phyloP scores from a whole-genome alignment of 305 asterid genomes.

The Salvia sclarea region DNA sequence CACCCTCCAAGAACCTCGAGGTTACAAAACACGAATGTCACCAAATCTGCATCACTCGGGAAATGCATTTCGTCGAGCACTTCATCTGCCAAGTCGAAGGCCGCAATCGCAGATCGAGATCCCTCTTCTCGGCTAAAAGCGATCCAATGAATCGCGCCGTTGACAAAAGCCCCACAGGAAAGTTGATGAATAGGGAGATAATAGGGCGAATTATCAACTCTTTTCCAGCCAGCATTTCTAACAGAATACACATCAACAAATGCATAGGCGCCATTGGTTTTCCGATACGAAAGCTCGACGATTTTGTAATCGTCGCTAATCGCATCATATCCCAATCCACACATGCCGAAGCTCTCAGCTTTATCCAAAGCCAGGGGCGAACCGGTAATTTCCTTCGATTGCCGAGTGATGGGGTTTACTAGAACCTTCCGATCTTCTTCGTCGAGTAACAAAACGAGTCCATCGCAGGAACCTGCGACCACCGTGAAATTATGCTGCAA shows the following conservation, averaged over 20 bases:
- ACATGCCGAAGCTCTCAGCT: slow-evolving; percentile 26
- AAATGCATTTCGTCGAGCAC: slow-evolving; percentile 37
- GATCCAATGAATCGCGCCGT: slow-evolving; percentile 58
- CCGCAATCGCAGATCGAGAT: slow-evolving; percentile 36
- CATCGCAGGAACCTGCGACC: slow-evolving; percentile 50
- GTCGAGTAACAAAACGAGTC: slow-evolving; percentile 39
- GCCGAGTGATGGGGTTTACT: slow-evolving; percentile 44
- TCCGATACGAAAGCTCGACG: slow-evolving; percentile 43
- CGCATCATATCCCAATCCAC: slow-evolving; percentile 54
- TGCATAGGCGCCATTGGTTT: slow-evolving; percentile 32
- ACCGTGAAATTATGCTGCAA: neutral
- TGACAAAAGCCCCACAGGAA: slow-evolving; percentile 42
- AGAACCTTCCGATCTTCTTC: slow-evolving; percentile 22
- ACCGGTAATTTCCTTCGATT: slow-evolving; percentile 27
- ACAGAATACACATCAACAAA: slow-evolving; percentile 50
- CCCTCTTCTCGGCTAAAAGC: slow-evolving; percentile 25
- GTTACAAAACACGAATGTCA: slow-evolving; percentile 32
- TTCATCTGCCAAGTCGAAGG: slow-evolving; percentile 34
- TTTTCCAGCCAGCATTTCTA: slow-evolving; percentile 44
- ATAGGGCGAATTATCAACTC: slow-evolving; percentile 44
- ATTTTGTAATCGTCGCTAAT: slow-evolving; percentile 52
- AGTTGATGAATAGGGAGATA: slow-evolving; percentile 37
- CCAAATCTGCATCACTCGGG: slow-evolving; percentile 31
- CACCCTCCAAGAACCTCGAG: slow-evolving; percentile 35
- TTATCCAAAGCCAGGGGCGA: slow-evolving; percentile 29